A percentile compares a stretch with the other conserved stretches of the same genome.
These are phyloP conservation scores for Amaranthus hypochondriacus DNA, from an alignment of 148 eudicot species.

Conservation along the genomic window DNA sequence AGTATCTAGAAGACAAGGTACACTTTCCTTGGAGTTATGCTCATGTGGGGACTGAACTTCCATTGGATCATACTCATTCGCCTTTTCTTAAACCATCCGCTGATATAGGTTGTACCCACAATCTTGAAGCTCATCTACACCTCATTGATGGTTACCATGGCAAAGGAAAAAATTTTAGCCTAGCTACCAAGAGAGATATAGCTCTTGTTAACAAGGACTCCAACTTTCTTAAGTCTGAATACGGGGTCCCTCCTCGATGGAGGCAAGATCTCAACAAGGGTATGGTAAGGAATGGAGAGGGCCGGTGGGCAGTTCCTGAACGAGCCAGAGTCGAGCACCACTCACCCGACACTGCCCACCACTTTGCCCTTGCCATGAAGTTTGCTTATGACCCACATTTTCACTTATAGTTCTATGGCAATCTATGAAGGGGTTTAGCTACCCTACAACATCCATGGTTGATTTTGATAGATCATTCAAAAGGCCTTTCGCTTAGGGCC, in stretches of 20 bases:
- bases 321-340: constrained; percentile 58
- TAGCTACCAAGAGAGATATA: constrained; percentile 50
- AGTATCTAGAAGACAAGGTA: constrained; percentile 38
- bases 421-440: not conserved
- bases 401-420: not conserved
- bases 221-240: constrained; percentile 47
- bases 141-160: constrained; percentile 63
- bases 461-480: too few species aligned
- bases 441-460: not conserved
- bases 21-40: constrained; percentile 54
- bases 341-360: constrained; percentile 60
- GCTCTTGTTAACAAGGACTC: constrained; percentile 76
- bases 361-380: constrained; percentile 55
- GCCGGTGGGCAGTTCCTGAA: constrained; percentile 76
- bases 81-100: constrained; percentile 30
- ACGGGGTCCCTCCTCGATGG: constrained; percentile 71
- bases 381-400: constrained; percentile 33
- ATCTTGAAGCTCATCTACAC: constrained; percentile 50
- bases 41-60: constrained; percentile 40
- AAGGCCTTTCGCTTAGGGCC: too few species aligned
- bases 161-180: constrained; percentile 25
- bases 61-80: constrained; percentile 33
- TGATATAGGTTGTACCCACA: constrained; percentile 33
- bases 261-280: constrained; percentile 80
- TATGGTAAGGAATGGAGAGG: constrained; percentile 62